Evolutionary conservation across 2,329 filamentous ascomycete species (phyloP), one percentile per base, ranked within the genome.

Genomic region (Raffaelea albimanens): DNA sequence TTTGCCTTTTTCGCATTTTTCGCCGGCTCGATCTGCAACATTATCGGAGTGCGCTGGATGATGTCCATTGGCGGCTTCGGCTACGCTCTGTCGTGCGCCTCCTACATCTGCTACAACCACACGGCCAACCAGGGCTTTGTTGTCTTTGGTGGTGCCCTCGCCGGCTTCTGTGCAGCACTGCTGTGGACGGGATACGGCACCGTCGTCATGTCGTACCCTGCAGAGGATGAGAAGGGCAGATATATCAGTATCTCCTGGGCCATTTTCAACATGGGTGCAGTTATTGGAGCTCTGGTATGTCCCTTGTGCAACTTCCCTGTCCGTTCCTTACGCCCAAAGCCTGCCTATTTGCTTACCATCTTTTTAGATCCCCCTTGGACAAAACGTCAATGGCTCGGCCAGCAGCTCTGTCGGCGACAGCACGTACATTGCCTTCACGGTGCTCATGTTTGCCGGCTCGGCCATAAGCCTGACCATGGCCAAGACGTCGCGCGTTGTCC

Each of bases 211-310:
- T 82, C 85, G 39, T 95, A 95, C 63, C 89, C 89, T 2, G 71
- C 77, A 19, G 89, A 95, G 66, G 66, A 78, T 34, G 78, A 80
- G 54, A 95, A 95, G 72, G 90, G 89, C 39, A 81, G 82, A 49
- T 95, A 88, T 63, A 94, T 95, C 62, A 86, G 85, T 50, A 82
- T 81, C 69, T 95, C 95, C 67, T 95, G 90, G 90, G 82, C 89
- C 63, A 94, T 96, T 59, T 96, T 95, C 75, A 95, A 95, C 66
- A 65, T 90, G 51, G 89, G 89, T 57, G 88, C 82, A 57, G 89
- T 95, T 51, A 87, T 96, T 63, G 90, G 90, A 52, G 81, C n/a
- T 20, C 19, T 40, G 38, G 36, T 39, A 8, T 2, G 36, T 13
- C 16, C 4, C 36, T 39, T 39, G 8, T 18, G 9, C 4, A n/a